Evolutionary conservation across 495 filamentous ascomycete species (phyloP).

Genomic region (Aspergillus cristatus): DNA sequence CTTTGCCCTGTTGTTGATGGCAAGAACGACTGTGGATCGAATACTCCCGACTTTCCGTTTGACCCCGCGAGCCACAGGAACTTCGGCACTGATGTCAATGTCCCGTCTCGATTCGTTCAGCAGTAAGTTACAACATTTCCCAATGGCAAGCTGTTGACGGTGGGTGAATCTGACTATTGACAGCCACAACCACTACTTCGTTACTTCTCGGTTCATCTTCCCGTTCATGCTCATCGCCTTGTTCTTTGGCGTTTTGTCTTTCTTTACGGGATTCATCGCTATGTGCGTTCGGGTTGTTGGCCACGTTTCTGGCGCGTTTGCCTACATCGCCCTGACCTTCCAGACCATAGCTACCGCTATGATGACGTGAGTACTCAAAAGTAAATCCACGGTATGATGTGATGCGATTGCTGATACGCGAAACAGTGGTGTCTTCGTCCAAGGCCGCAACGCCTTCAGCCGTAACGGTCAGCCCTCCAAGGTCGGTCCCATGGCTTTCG

Average conservation of each 20-base stretch:
- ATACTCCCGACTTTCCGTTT: slow-evolving; percentile 52
- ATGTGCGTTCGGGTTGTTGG: slow-evolving; percentile 52
- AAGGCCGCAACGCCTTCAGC: slow-evolving; percentile 63
- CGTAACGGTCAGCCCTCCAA: slow-evolving; percentile 44
- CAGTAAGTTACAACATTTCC: slow-evolving; percentile 22
- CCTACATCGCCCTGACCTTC: slow-evolving; percentile 50
- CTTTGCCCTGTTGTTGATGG: slow-evolving; percentile 52
- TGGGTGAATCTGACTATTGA: slow-evolving; percentile 2
- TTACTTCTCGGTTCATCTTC: slow-evolving; percentile 60
- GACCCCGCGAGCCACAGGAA: slow-evolving; percentile 49
- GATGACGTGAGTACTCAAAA: slow-evolving; percentile 56
- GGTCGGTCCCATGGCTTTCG: slow-evolving; percentile 67
- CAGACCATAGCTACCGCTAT: slow-evolving; percentile 52
- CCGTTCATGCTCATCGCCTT: slow-evolving; percentile 62
- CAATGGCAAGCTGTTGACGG: neutral
- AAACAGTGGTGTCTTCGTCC: slow-evolving; percentile 61
- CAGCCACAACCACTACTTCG: slow-evolving; percentile 52
- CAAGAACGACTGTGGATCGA: slow-evolving; percentile 45
- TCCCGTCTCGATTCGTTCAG: slow-evolving; percentile 49
- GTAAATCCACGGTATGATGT: neutral
- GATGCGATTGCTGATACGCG: slow-evolving; percentile 9
- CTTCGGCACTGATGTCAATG: slow-evolving; percentile 47
- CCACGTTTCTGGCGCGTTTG: slow-evolving; percentile 47
- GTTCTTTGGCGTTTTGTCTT: slow-evolving; percentile 51
- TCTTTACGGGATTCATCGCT: slow-evolving; percentile 54